A percentile compares a stretch with the other conserved stretches of the same genome.
These are phyloP conservation scores for Uromyces viciae-fabae DNA, from an alignment of 1,284 basidiomycete species.

Conservation along the genomic window DNA sequence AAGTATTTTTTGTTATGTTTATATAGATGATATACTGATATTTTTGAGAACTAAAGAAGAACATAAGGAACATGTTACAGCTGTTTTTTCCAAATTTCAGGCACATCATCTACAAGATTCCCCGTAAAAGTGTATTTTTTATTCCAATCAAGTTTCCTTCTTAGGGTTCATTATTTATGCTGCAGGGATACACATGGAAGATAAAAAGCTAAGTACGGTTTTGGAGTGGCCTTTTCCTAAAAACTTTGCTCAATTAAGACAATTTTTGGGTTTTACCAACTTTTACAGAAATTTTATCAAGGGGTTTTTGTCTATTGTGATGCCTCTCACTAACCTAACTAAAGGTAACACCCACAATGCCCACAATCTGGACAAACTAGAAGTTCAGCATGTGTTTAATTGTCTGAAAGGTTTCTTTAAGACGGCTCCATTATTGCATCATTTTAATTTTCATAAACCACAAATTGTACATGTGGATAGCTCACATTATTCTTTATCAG, in stretches of 20 bases:
- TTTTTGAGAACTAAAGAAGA: conserved; percentile 6
- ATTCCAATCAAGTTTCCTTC: background rate
- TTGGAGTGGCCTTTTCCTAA: conserved; percentile 16
- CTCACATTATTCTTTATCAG: conserved; percentile 45
- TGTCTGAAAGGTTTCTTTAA: background rate
- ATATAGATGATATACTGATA: conserved; percentile 1
- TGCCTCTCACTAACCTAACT: conserved; percentile 4
- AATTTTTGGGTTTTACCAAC: conserved; percentile 26
- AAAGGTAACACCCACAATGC: background rate
- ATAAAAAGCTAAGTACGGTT: conserved; percentile 14
- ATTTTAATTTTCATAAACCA: conserved; percentile 4
- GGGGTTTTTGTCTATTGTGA: conserved; percentile 8
- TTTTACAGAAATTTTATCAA: conserved; percentile 21
- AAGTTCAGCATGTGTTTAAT: background rate
- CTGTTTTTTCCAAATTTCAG: background rate
- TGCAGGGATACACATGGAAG: conserved; percentile 13
- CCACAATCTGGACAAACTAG: background rate
- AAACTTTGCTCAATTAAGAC: background rate
- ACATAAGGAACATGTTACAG: background rate
- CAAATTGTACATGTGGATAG: conserved; percentile 53
- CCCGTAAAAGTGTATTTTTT: conserved; percentile 16
- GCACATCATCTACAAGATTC: background rate
- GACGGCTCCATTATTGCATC: background rate
- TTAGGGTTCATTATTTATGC: conserved; percentile 1
- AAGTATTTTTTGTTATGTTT: conserved; percentile 36